These are phyloP conservation scores for Agroathelia rolfsii DNA, from an alignment of 1,284 basidiomycete species.

Conservation along the genomic window DNA sequence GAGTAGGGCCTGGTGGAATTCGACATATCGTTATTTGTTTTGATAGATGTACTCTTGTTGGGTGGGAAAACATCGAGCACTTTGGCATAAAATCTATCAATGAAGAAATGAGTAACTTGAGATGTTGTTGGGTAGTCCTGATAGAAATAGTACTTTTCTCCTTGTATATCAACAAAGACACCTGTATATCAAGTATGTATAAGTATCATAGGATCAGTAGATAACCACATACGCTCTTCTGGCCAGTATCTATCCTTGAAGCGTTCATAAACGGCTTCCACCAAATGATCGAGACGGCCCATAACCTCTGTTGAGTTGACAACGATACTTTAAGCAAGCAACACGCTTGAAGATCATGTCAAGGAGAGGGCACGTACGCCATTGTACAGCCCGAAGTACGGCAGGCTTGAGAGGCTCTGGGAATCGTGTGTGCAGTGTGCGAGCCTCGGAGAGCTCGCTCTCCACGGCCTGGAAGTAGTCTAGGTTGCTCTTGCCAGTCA, in stretches of 20 bases:
- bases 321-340: conserved; percentile 11
- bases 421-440: conserved; percentile 83
- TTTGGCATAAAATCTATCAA: conserved; percentile 61
- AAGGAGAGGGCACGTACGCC: conserved; percentile 66
- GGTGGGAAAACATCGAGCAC: conserved; percentile 70
- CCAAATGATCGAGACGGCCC: conserved; percentile 88
- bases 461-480: conserved; percentile 92
- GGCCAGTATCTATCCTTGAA: conserved; percentile 93
- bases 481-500: conserved; percentile 86
- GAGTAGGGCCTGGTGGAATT: too few species aligned
- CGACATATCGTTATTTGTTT: too few species aligned
- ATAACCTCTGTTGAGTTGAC: conserved; percentile 66
- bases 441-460: conserved; percentile 83
- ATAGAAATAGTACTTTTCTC: conserved; percentile 56
- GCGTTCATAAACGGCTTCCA: conserved; percentile 89
- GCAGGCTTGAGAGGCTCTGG: conserved; percentile 88
- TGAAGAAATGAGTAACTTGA: conserved; percentile 14
- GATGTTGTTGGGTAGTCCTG: conserved; percentile 20
- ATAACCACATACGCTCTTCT: conserved; percentile 66
- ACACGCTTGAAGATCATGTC: conserved; percentile 11
- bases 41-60: conserved; percentile 35
- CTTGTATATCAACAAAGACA: conserved; percentile 75
- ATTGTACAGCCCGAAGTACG: conserved; percentile 88
- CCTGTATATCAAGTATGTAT: conserved; percentile 39
- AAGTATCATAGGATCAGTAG: conserved; percentile 13